phyloP scores from a whole-genome alignment of 2,329 filamentous ascomycete genomes.

The Ilyonectria sp. region DNA sequence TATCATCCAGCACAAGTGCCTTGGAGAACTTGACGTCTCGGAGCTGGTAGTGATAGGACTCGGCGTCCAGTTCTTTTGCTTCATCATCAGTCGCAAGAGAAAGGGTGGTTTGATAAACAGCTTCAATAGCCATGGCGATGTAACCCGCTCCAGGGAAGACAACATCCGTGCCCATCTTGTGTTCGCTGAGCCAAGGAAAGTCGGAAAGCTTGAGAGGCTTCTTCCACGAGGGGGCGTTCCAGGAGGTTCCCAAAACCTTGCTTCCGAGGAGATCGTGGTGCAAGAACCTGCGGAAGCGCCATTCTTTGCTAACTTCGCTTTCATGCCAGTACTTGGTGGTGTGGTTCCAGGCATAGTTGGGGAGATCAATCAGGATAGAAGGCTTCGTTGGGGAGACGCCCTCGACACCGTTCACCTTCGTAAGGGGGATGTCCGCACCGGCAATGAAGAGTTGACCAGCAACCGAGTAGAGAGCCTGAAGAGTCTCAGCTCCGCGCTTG shows the following conservation, averaged over 20 bases:
- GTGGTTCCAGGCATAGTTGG: constrained; percentile 63
- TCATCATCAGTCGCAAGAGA: constrained; percentile 12
- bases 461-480: constrained; percentile 7
- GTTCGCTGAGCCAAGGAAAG: constrained; percentile 59
- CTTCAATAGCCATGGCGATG: constrained; percentile 58
- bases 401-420: constrained; percentile 19
- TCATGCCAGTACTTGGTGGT: constrained; percentile 61
- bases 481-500: constrained; percentile 13
- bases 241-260: constrained; percentile 50
- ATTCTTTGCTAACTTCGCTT: constrained; percentile 53
- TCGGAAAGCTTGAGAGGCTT: constrained; percentile 55
- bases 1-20: constrained; percentile 25
- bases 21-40: constrained; percentile 26
- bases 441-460: constrained; percentile 22
- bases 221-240: constrained; percentile 55
- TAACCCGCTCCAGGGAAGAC: constrained; percentile 60
- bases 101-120: constrained; percentile 48
- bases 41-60: constrained; percentile 18
- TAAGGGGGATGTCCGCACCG: constrained; percentile 12
- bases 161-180: constrained; percentile 58
- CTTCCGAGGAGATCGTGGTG: constrained; percentile 61
- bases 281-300: constrained; percentile 54
- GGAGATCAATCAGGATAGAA: constrained; percentile 54
- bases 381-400: not conserved
- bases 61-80: not conserved